Base-by-base conservation (phyloP, 129 eudicot genomes). In the Apium graveolens region DNA sequence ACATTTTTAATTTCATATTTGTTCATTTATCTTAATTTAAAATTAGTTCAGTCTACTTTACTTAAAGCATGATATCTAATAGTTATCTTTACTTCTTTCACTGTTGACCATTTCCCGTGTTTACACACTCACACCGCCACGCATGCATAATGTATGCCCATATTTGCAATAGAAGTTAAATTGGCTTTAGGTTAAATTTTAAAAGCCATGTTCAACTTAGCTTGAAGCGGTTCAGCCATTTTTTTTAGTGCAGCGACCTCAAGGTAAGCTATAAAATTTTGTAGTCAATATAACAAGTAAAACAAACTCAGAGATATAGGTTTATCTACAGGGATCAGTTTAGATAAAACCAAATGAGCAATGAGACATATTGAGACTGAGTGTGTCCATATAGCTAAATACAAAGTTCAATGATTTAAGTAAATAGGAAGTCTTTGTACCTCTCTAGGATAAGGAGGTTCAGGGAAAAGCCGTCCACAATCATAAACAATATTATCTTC, bases 391-490 rank as follows among this genome's bases (percentile, higher is more conserved):
- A n/a, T 9, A 69, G 73, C 20, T 31, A 69, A 16, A 69, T 6
- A 18, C 43, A 69, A 4, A 32, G n/a, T 31, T 35, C 73, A 31
- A 12, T 31, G n/a, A 69, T 29, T 42, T 51, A 69, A 73, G 80
- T 65, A 76, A 76, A 60, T 20, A 29, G 27, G 66, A 57, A 66
- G 76, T 18, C 12, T 26, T 75, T 46, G 81, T 88, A 95, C 99
- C 96, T 95, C 96, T 85, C 85, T 84, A 43, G 99, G 99, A 87
- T 88, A 95, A 70, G 99, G 99, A 48, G 99, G 99, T 95, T 90
- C 96, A n/a, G 99, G 96, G 80, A 95, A 95, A 65, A 95, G 99
- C 75, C 91, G 90, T 21, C 91, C 89, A 78, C 99, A 95, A 38
- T 95, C 93, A 75, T 95, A 95, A 65, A 92, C 99, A 77, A 92